phyloP scores from a whole-genome alignment of 2,329 filamentous ascomycete species.

The Diaporthe nobilis region DNA sequence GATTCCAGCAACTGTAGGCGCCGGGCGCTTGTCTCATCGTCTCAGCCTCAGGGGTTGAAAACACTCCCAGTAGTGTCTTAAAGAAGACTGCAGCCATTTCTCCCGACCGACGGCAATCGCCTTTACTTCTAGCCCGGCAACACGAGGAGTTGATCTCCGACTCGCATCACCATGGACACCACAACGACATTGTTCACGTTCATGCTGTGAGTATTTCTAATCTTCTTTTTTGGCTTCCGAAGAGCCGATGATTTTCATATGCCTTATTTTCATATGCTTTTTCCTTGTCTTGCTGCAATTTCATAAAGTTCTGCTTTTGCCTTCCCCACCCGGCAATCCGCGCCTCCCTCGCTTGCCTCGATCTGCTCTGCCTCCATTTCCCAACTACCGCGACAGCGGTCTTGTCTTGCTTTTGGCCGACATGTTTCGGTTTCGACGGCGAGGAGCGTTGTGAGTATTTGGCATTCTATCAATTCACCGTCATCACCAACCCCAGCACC shows the following conservation, averaged over 20 bases:
- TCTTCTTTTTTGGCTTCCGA: slow-evolving; percentile 45
- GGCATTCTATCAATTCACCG: neutral
- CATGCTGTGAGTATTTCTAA: slow-evolving; percentile 70
- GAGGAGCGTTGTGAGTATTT: slow-evolving; percentile 40
- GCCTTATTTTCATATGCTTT: slow-evolving; percentile 34
- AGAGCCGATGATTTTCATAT: slow-evolving; percentile 39
- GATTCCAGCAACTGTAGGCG: slow-evolving; percentile 18
- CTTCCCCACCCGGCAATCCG: slow-evolving; percentile 21
- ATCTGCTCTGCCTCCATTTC: slow-evolving; percentile 33
- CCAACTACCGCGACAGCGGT: neutral
- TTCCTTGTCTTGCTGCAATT: slow-evolving; percentile 40
- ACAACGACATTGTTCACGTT: slow-evolving; percentile 78
- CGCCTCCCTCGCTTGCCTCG: slow-evolving; percentile 32
- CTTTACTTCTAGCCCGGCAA: neutral
- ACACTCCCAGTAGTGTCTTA: slow-evolving; percentile 18
- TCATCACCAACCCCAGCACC: slow-evolving; percentile 7
- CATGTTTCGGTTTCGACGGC: slow-evolving; percentile 37
- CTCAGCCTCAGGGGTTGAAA: slow-evolving; percentile 5
- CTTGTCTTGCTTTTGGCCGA: slow-evolving; percentile 24
- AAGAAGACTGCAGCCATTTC: slow-evolving; percentile 30
- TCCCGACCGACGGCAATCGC: neutral
- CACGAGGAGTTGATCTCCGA: slow-evolving; percentile 44
- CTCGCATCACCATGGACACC: slow-evolving; percentile 64
- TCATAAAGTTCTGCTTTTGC: slow-evolving; percentile 37
- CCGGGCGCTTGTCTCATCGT: slow-evolving; percentile 37